Conservation (phyloP, 371 early-diverging fungal species). For the Fennellomyces sp. region DNA sequence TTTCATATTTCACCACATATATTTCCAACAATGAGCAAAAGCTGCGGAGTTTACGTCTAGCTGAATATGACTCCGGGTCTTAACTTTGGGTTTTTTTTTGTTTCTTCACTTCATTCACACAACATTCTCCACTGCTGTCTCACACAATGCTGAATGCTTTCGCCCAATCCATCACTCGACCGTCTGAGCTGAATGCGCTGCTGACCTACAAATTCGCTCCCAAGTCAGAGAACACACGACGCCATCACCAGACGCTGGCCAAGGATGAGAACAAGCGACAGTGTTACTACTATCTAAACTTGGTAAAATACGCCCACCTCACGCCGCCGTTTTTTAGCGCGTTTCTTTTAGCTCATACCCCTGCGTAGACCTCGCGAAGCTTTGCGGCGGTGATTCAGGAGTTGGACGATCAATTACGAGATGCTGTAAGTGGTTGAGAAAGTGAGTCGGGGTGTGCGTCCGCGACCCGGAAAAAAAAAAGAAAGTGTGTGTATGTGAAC, state of each 20-base stretch:
- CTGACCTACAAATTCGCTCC: constrained; percentile 74
- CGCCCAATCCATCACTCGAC: constrained; percentile 73
- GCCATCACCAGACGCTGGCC: constrained; percentile 48
- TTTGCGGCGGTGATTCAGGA: constrained; percentile 96
- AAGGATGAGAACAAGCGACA: constrained; percentile 63
- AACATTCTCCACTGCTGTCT: not conserved
- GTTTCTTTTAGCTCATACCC: not conserved
- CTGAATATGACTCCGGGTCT: not conserved
- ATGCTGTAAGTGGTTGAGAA: constrained; percentile 59
- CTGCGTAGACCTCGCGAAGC: constrained; percentile 83
- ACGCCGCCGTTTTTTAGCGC: not conserved
- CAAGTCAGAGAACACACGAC: constrained; percentile 54
- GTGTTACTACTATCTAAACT: constrained; percentile 90
- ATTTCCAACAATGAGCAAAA: not conserved
- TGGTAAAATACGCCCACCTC: constrained; percentile 28
- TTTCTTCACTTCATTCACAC: not conserved
- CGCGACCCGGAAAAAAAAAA: not conserved
- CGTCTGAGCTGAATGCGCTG: constrained; percentile 85
- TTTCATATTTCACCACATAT: not conserved
- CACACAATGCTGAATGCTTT: constrained; percentile 40
- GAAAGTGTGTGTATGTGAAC: constrained; percentile 1
- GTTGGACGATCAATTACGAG: constrained; percentile 86
- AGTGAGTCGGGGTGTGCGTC: not conserved
- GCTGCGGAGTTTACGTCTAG: not conserved
- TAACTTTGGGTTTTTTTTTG: not conserved